These are phyloP conservation scores for Scutellaria minor DNA, from an alignment of 257 asterid genomes.

Conservation along the genomic window DNA sequence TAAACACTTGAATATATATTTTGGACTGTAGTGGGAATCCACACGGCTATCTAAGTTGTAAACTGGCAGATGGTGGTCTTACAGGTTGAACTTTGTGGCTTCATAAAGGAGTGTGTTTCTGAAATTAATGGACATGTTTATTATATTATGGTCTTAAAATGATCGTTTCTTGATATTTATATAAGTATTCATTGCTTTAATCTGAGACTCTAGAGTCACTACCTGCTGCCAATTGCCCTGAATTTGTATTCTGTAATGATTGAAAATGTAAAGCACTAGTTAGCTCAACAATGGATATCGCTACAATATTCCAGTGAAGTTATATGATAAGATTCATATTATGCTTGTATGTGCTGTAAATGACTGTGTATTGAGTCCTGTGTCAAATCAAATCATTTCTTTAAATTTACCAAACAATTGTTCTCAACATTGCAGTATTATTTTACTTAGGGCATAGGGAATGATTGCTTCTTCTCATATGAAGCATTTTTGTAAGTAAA, in stretches of 20 bases:
- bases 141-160: not conserved
- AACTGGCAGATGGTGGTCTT: not conserved
- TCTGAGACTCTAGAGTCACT: not conserved
- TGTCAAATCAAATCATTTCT: not conserved
- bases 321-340: not conserved
- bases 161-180: not conserved
- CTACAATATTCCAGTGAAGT: not conserved
- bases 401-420: not conserved
- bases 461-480: not conserved
- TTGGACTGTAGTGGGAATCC: not conserved
- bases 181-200: not conserved
- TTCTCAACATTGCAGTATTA: not conserved
- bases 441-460: not conserved
- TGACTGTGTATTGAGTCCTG: not conserved
- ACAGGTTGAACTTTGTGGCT: not conserved
- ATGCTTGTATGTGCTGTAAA: not conserved
- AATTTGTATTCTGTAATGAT: not conserved
- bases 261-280: not conserved
- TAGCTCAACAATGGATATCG: not conserved
- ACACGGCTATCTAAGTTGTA: not conserved
- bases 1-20: not conserved
- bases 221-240: not conserved
- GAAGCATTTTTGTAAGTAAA: not conserved
- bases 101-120: not conserved
- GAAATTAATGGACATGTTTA: not conserved